Base-by-base conservation (phyloP, 139 green algal genomes). In the Diplosphaera chodatii region DNA sequence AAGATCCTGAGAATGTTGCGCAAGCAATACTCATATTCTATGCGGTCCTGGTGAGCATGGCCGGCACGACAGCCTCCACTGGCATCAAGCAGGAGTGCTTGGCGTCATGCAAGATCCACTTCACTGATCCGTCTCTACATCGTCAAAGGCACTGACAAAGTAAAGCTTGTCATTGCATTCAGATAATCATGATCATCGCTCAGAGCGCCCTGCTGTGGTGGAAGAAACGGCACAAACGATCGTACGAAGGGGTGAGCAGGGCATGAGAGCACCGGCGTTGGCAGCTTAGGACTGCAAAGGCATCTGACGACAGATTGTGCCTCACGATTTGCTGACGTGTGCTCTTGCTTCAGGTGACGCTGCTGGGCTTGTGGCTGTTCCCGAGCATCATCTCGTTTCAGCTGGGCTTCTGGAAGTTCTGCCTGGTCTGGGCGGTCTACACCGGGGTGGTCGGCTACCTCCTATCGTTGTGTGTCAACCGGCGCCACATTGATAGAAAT, bases 291-390 rank as follows among this genome's bases (percentile, higher is more conserved):
- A 64, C n/a, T n/a, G n/a, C n/a, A n/a, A n/a, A n/a, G n/a, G n/a
- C n/a, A n/a, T n/a, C n/a, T n/a, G n/a, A n/a, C n/a, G n/a, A n/a
- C n/a, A n/a, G n/a, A n/a, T n/a, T n/a, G n/a, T n/a, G n/a, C n/a
- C n/a, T n/a, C n/a, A n/a, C n/a, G n/a, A n/a, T n/a, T n/a, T n/a
- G n/a, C n/a, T n/a, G n/a, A n/a, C n/a, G n/a, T n/a, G n/a, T n/a
- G n/a, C n/a, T n/a, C n/a, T n/a, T n/a, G n/a, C n/a, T n/a, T n/a
- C n/a, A 89, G 84, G 86, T 92, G 21, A 94, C 87, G 25, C 74
- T 96, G 5, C 41, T 93, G 27, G 92, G 91, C 0, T 75, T 97
- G 33, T 97, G 91, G 91, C 68, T 96, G 22, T 85, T 97, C 71
- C 92, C 92, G 0, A 74, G 84, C 3, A 68, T 93, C 22, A 83